Percentiles rank a stretch among this genome's conserved stretches.
These are phyloP conservation scores for Gossypium stocksii DNA, from an alignment of 345 rosid genomes.

Conservation along the genomic window DNA sequence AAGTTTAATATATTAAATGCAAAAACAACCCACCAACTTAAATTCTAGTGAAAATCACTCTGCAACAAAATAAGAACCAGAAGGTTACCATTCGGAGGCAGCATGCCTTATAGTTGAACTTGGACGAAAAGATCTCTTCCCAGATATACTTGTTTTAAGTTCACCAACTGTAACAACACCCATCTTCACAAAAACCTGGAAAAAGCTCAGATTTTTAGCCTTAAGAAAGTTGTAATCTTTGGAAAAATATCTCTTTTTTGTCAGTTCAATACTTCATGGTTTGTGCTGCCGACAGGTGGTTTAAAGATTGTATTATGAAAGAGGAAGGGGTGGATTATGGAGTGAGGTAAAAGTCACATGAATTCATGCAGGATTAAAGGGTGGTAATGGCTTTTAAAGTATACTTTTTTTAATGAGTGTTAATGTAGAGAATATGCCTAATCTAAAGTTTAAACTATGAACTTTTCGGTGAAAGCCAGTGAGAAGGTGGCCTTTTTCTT, in stretches of 20 bases:
- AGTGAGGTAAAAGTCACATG: constrained; percentile 35
- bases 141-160: constrained; percentile 72
- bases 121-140: constrained; percentile 86
- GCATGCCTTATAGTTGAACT: constrained; percentile 86
- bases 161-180: constrained; percentile 78
- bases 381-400: constrained; percentile 21
- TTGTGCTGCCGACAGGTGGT: constrained; percentile 21
- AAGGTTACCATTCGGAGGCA: constrained; percentile 86
- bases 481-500: constrained; percentile 12
- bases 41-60: neutral
- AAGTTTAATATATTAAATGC: neutral
- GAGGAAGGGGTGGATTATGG: constrained; percentile 29
- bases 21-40: neutral
- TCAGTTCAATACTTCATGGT: constrained; percentile 1
- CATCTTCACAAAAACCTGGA: constrained; percentile 35
- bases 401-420: constrained; percentile 29
- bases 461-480: constrained; percentile 29
- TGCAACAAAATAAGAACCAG: constrained; percentile 11
- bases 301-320: constrained; percentile 7
- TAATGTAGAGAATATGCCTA: constrained; percentile 26
- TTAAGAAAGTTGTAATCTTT: constrained; percentile 8
- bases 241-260: constrained; percentile 10
- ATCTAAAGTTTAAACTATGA: constrained; percentile 36
- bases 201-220: constrained; percentile 6
- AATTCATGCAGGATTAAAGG: constrained; percentile 32